Conservation (phyloP, 2,329 filamentous ascomycete genomes). For the Helotiales sp. region DNA sequence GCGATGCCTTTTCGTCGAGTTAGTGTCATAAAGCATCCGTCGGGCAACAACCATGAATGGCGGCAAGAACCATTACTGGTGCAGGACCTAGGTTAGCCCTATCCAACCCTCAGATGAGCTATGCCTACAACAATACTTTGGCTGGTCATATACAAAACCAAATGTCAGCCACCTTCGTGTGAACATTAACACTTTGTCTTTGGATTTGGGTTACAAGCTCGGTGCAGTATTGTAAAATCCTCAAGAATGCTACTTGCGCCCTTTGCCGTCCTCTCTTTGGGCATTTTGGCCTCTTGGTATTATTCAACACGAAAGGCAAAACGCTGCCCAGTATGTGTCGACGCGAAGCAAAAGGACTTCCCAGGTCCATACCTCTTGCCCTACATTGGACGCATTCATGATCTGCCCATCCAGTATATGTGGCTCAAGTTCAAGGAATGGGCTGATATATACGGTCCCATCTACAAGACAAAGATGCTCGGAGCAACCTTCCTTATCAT, state of each 20-base stretch:
- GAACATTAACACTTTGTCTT: no score
- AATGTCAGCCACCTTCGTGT: no score
- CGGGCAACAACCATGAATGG: no score
- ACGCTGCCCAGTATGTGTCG: neutral
- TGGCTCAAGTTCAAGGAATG: slow-evolving; percentile 51
- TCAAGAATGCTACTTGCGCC: neutral
- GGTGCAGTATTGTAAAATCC: no score
- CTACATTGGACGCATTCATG: slow-evolving; percentile 37
- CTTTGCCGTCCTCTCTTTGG: neutral
- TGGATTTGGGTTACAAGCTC: no score
- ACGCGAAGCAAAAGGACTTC: neutral
- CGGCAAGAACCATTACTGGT: no score
- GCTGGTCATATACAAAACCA: no score
- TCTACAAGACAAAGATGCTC: slow-evolving; percentile 46
- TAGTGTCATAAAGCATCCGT: no score
- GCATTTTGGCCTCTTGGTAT: neutral
- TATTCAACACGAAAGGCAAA: neutral
- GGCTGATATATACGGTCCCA: slow-evolving; percentile 45
- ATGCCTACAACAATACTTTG: no score
- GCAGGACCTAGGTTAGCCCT: no score
- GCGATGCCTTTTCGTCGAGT: no score
- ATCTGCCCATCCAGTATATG: slow-evolving; percentile 48
- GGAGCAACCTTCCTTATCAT: slow-evolving; percentile 47
- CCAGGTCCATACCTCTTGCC: slow-evolving; percentile 1
- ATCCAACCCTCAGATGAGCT: no score